phyloP scores from a whole-genome alignment of 2,329 filamentous ascomycete genomes.

The Exophiala calicioides region DNA sequence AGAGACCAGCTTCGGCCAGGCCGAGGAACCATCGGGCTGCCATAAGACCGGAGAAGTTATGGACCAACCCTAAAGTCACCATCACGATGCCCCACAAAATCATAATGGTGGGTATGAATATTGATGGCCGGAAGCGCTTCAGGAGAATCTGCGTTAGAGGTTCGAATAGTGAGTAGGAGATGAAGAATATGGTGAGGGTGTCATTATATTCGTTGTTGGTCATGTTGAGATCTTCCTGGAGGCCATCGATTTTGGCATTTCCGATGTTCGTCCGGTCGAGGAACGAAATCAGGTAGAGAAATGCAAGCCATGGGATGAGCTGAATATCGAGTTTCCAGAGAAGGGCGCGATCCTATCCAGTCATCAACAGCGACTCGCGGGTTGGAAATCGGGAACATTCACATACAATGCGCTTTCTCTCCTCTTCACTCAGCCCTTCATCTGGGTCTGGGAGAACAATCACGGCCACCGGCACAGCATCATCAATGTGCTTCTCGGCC shows the following conservation, averaged over 20 bases:
- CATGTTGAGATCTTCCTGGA: conserved; percentile 63
- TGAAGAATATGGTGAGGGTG: conserved; percentile 79
- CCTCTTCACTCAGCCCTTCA: conserved; percentile 63
- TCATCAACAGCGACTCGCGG: conserved; percentile 3
- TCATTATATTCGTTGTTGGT: conserved; percentile 68
- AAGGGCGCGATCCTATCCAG: conserved; percentile 45
- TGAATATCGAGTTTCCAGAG: conserved; percentile 48
- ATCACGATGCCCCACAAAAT: conserved; percentile 54
- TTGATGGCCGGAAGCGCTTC: conserved; percentile 71
- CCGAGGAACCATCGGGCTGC: conserved; percentile 51
- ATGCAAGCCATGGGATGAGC: conserved; percentile 50
- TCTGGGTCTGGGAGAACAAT: conserved; percentile 55
- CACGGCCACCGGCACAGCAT: conserved; percentile 17
- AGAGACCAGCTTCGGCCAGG: conserved; percentile 65
- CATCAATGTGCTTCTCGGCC: conserved; percentile 21
- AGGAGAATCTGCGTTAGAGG: conserved; percentile 74
- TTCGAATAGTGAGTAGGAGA: conserved; percentile 80
- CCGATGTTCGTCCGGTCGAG: conserved; percentile 68
- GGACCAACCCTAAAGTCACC: conserved; percentile 49
- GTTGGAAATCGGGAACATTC: background rate
- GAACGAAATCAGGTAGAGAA: conserved; percentile 46
- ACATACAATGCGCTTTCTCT: conserved; percentile 62
- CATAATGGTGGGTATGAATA: conserved; percentile 85
- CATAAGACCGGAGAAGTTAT: conserved; percentile 49
- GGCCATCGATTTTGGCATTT: conserved; percentile 64